Conservation (phyloP, 805 yeast species). For the Wickerhamomyces bisporus region DNA sequence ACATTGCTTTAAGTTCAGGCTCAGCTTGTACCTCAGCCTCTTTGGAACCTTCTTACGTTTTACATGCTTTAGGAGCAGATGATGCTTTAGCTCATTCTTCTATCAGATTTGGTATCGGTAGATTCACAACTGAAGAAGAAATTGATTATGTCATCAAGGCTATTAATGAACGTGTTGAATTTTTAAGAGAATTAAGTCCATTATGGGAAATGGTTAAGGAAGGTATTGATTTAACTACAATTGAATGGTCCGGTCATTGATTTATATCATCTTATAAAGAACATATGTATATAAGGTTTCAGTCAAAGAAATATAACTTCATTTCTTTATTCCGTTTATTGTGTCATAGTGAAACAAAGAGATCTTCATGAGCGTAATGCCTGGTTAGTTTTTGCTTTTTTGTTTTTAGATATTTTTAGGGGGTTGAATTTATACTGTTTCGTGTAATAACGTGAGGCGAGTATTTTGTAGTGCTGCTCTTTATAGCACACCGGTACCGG, state of each 20-base stretch:
- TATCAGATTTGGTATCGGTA: slow-evolving; percentile 93
- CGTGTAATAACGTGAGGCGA: too few species aligned
- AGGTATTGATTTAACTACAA: slow-evolving; percentile 88
- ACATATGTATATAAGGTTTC: too few species aligned
- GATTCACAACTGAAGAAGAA: slow-evolving; percentile 96
- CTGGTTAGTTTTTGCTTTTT: too few species aligned
- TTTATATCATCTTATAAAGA: too few species aligned
- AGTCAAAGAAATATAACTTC: too few species aligned
- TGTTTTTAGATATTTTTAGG: too few species aligned
- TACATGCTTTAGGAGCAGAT: slow-evolving; percentile 96
- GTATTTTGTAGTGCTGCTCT: too few species aligned
- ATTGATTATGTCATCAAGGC: slow-evolving; percentile 90
- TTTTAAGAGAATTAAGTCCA: slow-evolving; percentile 88
- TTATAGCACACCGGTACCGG: too few species aligned
- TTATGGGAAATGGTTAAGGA: slow-evolving; percentile 99
- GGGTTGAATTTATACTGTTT: too few species aligned
- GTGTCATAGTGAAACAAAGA: too few species aligned
- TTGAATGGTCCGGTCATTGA: slow-evolving; percentile 97
- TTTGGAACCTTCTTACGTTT: slow-evolving; percentile 92
- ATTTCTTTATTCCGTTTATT: too few species aligned
- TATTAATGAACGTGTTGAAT: slow-evolving; percentile 81
- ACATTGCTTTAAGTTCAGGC: slow-evolving; percentile 92
- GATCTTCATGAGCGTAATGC: too few species aligned
- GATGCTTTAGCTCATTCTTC: slow-evolving; percentile 99
- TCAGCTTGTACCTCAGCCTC: slow-evolving; percentile 99